Evolutionary conservation across 1,139 yeast species (phyloP), one percentile per base, ranked within the genome.

Genomic region (Ogataea hybrid): DNA sequence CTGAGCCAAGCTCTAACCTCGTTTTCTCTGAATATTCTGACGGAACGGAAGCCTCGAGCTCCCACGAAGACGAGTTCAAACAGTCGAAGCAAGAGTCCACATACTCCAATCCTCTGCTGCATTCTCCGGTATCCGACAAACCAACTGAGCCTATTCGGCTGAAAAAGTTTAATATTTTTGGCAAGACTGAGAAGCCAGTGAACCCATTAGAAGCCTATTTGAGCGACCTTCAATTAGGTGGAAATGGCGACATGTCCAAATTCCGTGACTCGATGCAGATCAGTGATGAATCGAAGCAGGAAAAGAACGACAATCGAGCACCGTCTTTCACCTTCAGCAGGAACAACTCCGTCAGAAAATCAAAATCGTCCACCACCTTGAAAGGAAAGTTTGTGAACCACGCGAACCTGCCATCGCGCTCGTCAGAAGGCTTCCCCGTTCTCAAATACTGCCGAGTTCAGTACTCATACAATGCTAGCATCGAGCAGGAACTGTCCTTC

Each of bases 401-500:
- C 4, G 35, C 49, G 3, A 53, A 53, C 28, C 43, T 61, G n/a
- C 63, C 64, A 12, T 48, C 59, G 2, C 51, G 53, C 30, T 54
- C 64, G 1, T 51, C 56, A 4, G 59, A 63, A 51, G 57, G 67
- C 39, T 48, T 57, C 53, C 75, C 76, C 15, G 84, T 79, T 23
- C 55, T 82, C 7, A 61, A 72, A 35, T 81, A 83, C 55, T 80
- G 83, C 8, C 74, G 70, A 41, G 95, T 96, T 0, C 70, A 76
- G 46, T 87, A 82, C 56, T 80, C 80, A 36, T 88, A 84, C 64
- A 72, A 75, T 28, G 89, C 95, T 1, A 83, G 80, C 18, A 82
- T 84, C 39, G 83, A 82, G n/a, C 92, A 86, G 37, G 96, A 88
- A 55, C 72, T 87, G 9, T 67, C 73, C 14, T 87, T 88, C 70